phyloP scores from a whole-genome alignment of 2,329 filamentous ascomycete species.

The Myotisia sp. region DNA sequence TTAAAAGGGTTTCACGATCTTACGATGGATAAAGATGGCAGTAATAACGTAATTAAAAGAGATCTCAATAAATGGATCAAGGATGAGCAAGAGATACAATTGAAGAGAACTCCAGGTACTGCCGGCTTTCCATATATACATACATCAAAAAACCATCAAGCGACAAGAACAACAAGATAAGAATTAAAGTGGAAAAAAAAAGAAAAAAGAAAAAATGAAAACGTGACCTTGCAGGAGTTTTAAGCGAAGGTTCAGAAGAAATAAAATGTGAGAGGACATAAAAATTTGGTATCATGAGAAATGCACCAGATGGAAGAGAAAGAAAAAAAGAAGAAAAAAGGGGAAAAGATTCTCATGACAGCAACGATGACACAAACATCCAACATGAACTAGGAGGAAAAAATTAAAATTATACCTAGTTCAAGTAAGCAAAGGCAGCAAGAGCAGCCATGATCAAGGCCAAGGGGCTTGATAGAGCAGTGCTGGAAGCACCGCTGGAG shows the following conservation, averaged over 20 bases:
- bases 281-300: too few species aligned
- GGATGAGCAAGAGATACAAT: not conserved
- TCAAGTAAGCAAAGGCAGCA: constrained; percentile 22
- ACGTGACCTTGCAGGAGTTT: too few species aligned
- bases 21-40: not conserved
- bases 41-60: not conserved
- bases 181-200: not conserved
- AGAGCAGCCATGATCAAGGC: constrained; percentile 21
- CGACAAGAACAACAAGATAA: not conserved
- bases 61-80: not conserved
- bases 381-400: constrained; percentile 20
- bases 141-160: not conserved
- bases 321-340: constrained; percentile 1
- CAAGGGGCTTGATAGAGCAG: constrained; percentile 18
- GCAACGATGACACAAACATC: constrained; percentile 3
- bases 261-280: too few species aligned
- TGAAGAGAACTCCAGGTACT: not conserved
- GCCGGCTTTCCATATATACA: not conserved
- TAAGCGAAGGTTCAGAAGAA: too few species aligned
- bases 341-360: not conserved
- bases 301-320: too few species aligned
- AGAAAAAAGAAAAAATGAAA: not conserved
- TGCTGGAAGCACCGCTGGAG: constrained; percentile 8
- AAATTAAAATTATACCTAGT: constrained; percentile 21
- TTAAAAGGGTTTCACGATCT: too few species aligned